Conservation (phyloP, 345 rosid genomes). For the Citrus medica region DNA sequence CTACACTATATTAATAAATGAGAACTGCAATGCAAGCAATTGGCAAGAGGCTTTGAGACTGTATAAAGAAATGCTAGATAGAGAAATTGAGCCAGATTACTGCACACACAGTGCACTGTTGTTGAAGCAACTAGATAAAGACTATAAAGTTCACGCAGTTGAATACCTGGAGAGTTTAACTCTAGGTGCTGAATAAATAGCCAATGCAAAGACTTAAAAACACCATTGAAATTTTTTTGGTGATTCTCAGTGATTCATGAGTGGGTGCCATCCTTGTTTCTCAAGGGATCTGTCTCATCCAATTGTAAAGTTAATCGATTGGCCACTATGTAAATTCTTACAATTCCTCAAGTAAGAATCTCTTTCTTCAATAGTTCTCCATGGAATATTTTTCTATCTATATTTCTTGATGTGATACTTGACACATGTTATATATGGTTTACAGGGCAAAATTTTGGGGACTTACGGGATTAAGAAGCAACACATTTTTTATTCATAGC, state of each 20-base stretch:
- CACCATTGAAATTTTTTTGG: not conserved
- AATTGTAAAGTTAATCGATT: not conserved
- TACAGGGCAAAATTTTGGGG: not conserved
- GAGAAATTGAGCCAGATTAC: slow-evolving; percentile 54
- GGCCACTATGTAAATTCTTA: slow-evolving; percentile 1
- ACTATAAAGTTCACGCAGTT: slow-evolving; percentile 41
- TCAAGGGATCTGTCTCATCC: slow-evolving; percentile 6
- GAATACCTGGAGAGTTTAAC: slow-evolving; percentile 43
- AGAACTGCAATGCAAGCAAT: slow-evolving; percentile 39
- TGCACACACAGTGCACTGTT: slow-evolving; percentile 53
- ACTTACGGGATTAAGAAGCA: not conserved
- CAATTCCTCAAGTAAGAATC: slow-evolving; percentile 14
- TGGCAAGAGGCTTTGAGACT: slow-evolving; percentile 64
- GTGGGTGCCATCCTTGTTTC: not conserved
- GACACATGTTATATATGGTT: slow-evolving; percentile 5
- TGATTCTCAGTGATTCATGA: not conserved
- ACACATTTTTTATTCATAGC: not conserved
- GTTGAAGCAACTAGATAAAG: slow-evolving; percentile 53
- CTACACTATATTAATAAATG: slow-evolving; percentile 70
- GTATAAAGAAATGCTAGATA: slow-evolving; percentile 67
- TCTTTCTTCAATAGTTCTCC: not conserved
- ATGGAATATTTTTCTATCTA: not conserved
- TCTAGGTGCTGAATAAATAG: slow-evolving; percentile 17
- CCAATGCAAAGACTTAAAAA: slow-evolving; percentile 18
- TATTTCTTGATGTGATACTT: not conserved